These are phyloP conservation scores for Fusarium dlaminii DNA, from an alignment of 2,329 filamentous ascomycete species.

Conservation along the genomic window DNA sequence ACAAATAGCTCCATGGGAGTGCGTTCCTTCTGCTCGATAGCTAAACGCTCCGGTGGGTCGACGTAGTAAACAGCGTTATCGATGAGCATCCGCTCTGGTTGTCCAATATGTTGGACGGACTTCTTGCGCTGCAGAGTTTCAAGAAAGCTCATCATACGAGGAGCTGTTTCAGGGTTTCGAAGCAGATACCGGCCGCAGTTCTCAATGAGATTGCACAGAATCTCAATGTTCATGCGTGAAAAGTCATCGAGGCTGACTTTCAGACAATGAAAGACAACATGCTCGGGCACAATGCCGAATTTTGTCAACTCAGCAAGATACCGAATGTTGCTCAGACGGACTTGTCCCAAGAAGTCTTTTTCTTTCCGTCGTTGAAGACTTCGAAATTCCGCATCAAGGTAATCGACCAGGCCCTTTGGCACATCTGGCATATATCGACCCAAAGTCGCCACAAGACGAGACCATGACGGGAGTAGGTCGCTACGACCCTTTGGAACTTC, in stretches of 20 bases:
- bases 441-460: conserved; percentile 91
- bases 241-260: conserved; percentile 98
- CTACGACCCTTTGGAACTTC: conserved; percentile 94
- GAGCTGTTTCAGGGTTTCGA: conserved; percentile 90
- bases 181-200: conserved; percentile 96
- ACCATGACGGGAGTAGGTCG: conserved; percentile 89
- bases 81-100: conserved; percentile 97
- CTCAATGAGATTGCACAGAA: conserved; percentile 94
- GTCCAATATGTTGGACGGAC: conserved; percentile 90
- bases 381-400: conserved; percentile 95
- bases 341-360: conserved; percentile 95
- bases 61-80: conserved; percentile 99
- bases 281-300: conserved; percentile 96
- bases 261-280: conserved; percentile 98
- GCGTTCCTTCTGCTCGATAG: conserved; percentile 95
- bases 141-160: conserved; percentile 91
- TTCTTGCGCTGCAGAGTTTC: conserved; percentile 98
- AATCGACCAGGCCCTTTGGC: conserved; percentile 88
- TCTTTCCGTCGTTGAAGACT: conserved; percentile 96
- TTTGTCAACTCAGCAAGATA: conserved; percentile 98
- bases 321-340: conserved; percentile 93
- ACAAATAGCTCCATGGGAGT: conserved; percentile 94
- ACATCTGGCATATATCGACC: conserved; percentile 95
- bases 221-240: conserved; percentile 98
- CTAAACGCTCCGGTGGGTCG: conserved; percentile 90